Conservation (phyloP, 1,284 basidiomycete genomes). For the Tylopilus sp. region DNA sequence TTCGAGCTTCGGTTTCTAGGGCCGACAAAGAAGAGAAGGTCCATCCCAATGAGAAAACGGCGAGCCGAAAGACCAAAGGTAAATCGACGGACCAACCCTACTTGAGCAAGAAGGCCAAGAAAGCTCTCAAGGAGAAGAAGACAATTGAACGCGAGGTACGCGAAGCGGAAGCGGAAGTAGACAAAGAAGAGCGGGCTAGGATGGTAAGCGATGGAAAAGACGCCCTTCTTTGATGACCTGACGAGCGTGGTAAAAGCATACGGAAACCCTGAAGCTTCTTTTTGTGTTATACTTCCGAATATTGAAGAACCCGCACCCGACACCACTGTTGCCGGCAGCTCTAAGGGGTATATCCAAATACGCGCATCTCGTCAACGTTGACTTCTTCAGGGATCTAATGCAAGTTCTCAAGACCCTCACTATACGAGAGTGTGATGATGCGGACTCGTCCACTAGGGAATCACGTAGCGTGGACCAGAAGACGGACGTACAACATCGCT, state of each 20-base stretch:
- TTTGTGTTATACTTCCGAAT: slow-evolving; percentile 98
- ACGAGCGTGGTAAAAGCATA: slow-evolving; percentile 52
- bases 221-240: slow-evolving; percentile 18
- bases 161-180: slow-evolving; percentile 93
- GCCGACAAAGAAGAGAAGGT: slow-evolving; percentile 54
- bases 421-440: slow-evolving; percentile 46
- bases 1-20: slow-evolving; percentile 70
- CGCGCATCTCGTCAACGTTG: slow-evolving; percentile 95
- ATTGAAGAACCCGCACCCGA: slow-evolving; percentile 84
- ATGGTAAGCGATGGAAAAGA: slow-evolving; percentile 54
- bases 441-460: slow-evolving; percentile 42
- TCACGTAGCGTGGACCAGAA: slow-evolving; percentile 23
- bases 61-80: slow-evolving; percentile 49
- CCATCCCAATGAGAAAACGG: slow-evolving; percentile 51
- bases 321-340: slow-evolving; percentile 83
- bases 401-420: slow-evolving; percentile 83
- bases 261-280: slow-evolving; percentile 95
- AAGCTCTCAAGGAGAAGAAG: slow-evolving; percentile 79
- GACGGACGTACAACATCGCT: slow-evolving; percentile 57
- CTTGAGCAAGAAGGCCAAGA: slow-evolving; percentile 74
- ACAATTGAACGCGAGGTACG: slow-evolving; percentile 86
- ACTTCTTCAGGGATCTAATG: slow-evolving; percentile 97
- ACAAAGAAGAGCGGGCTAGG: slow-evolving; percentile 84
- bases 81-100: slow-evolving; percentile 66
- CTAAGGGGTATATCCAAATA: slow-evolving; percentile 92